Evolutionary conservation across 257 asterid species (phyloP), one percentile per base, ranked within the genome.

Genomic region (Solanum paucissectum): DNA sequence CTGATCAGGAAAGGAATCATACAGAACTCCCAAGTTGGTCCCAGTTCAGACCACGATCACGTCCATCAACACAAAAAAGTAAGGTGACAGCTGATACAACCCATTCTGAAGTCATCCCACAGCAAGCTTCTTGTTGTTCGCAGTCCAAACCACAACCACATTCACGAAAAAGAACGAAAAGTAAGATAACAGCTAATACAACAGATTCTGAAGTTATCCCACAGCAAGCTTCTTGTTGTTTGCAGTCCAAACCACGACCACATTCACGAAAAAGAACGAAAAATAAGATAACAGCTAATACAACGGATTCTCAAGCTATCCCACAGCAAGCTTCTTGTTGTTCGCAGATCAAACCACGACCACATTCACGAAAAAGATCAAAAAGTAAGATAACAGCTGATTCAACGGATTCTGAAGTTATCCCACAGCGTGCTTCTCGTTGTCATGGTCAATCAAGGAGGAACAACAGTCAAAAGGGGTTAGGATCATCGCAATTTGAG

Each of bases 381-480:
- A 77, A 77, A 42, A 77, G 62, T 42, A 42, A 42, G 62, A 42
- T 77, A 77, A 52, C 36, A 68, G 87, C 33, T 79, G 88, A 76
- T 52, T 16, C 68, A 58, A 23, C 52, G 58, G 92, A 87, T 86
- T 62, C 83, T 83, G 91, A 88, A 64, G 90, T 69, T 66, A 81
- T 69, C 69, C 40, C 87, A 66, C 94, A 90, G 12, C 89, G 40
- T 75, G 85, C 76, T 85, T 44, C 62, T 87, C 93, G 81, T 84
- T 42, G 52, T 37, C 95, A 92, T 77, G 94, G 96, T 84, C 92
- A 73, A 89, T 86, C 60, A 34, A 93, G 94, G 86, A 89, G 92
- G 85, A 25, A 73, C 88, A 27, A 20, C 23, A 90, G 86, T 6
- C 87, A 89, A 86, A 90, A 87, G 82, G 91, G 91, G 93, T 88